Percentiles rank a stretch among this genome's conserved stretches.
Conservation (phyloP, 192 early-diverging fungal genomes). For the Coemansia sp. region DNA sequence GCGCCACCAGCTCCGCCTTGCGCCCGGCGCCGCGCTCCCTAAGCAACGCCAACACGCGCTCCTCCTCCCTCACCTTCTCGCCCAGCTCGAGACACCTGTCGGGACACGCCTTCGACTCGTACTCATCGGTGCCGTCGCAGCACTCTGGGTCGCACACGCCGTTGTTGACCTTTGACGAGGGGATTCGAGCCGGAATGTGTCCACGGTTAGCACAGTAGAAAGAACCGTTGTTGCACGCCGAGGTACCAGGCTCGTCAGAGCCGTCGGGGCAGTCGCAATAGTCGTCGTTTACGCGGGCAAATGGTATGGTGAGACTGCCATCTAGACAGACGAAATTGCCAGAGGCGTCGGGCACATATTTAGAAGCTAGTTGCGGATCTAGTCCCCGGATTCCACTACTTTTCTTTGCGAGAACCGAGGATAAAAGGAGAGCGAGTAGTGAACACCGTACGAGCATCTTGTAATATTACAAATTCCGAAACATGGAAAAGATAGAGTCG, state of each 20-base stretch:
- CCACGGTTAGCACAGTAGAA: slow-evolving; percentile 86
- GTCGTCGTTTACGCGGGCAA: slow-evolving; percentile 85
- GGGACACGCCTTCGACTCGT: slow-evolving; percentile 60
- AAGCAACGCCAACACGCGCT: not conserved
- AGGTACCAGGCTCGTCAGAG: slow-evolving; percentile 93
- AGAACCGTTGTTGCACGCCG: slow-evolving; percentile 75
- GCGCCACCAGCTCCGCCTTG: slow-evolving; percentile 17
- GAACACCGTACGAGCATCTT: not conserved
- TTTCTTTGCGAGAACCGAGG: not conserved
- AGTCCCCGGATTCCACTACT: slow-evolving; percentile 21
- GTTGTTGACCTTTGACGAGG: slow-evolving; percentile 81
- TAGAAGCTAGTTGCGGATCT: slow-evolving; percentile 17
- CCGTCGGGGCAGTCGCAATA: slow-evolving; percentile 97
- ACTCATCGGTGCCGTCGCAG: slow-evolving; percentile 96
- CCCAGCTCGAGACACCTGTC: slow-evolving; percentile 73
- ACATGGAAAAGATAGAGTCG: not conserved
- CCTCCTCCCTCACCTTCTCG: slow-evolving; percentile 12
- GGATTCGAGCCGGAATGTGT: slow-evolving; percentile 67
- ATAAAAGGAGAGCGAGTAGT: not conserved
- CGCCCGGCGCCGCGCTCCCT: slow-evolving; percentile 17
- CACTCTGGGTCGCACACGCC: slow-evolving; percentile 92
- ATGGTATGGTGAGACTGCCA: slow-evolving; percentile 65
- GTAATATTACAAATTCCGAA: not conserved
- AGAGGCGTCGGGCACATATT: slow-evolving; percentile 18
- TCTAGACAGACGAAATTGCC: slow-evolving; percentile 71